phyloP scores from a whole-genome alignment of 345 rosid species.

The Moringa oleifera region DNA sequence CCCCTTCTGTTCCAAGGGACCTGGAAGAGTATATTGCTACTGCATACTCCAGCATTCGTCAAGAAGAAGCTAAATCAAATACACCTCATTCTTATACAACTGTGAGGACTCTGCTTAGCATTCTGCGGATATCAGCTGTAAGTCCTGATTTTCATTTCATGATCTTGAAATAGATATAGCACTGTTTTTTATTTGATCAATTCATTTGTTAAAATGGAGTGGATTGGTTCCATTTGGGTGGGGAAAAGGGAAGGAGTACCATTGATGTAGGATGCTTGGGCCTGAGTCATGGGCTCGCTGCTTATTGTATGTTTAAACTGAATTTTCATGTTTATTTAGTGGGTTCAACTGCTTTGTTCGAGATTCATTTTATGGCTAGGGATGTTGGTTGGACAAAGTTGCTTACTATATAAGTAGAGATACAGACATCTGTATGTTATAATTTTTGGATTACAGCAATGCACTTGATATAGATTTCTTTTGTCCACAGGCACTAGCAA shows the following conservation, averaged over 20 bases:
- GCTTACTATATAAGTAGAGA: background rate
- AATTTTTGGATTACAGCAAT: background rate
- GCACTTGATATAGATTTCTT: background rate
- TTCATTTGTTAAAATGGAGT: background rate
- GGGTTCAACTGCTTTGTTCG: background rate
- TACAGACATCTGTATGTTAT: too few relatives aligned
- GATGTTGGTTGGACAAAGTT: background rate
- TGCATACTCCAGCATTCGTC: slow-evolving; percentile 88
- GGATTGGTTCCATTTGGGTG: slow-evolving; percentile 3
- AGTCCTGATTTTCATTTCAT: slow-evolving; percentile 19
- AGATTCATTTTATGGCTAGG: background rate
- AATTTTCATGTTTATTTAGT: background rate
- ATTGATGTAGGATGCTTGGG: slow-evolving; percentile 2
- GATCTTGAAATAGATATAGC: slow-evolving; percentile 1
- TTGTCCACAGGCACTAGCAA: slow-evolving; percentile 73
- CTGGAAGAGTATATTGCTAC: slow-evolving; percentile 90
- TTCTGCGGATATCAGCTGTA: slow-evolving; percentile 95
- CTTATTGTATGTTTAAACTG: background rate
- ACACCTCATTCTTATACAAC: slow-evolving; percentile 95
- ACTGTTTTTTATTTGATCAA: background rate
- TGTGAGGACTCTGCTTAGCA: slow-evolving; percentile 87
- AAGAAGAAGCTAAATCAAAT: slow-evolving; percentile 89
- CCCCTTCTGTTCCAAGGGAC: slow-evolving; percentile 80
- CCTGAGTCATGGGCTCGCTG: background rate
- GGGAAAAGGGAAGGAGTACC: background rate